These are phyloP conservation scores for Saraca asoca DNA, from an alignment of 331 rosid genomes.

Conservation along the genomic window DNA sequence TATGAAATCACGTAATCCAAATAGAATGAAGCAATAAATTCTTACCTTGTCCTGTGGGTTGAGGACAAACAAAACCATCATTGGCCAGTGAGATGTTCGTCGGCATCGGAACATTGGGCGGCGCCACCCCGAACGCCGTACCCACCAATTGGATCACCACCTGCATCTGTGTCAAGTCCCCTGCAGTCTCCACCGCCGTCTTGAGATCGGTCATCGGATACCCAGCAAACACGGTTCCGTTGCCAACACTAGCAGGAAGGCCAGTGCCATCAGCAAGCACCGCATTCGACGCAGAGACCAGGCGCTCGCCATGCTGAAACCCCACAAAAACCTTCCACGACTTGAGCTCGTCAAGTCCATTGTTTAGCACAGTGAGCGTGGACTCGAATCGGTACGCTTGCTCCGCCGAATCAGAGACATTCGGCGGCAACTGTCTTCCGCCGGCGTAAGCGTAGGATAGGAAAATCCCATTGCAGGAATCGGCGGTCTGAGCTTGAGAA, in stretches of 20 bases:
- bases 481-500: constrained; percentile 45
- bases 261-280: constrained; percentile 60
- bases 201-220: constrained; percentile 80
- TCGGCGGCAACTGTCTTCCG: constrained; percentile 58
- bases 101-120: constrained; percentile 75
- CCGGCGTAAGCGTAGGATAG: constrained; percentile 56
- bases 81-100: constrained; percentile 63
- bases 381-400: constrained; percentile 88
- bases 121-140: constrained; percentile 72
- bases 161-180: constrained; percentile 82
- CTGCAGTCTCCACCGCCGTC: constrained; percentile 90
- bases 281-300: constrained; percentile 75
- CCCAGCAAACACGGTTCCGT: constrained; percentile 81
- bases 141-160: constrained; percentile 67
- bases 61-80: constrained; percentile 68
- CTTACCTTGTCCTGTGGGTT: constrained; percentile 53
- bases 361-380: constrained; percentile 66
- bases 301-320: constrained; percentile 66
- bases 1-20: not conserved
- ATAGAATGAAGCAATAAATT: not conserved
- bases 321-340: constrained; percentile 85
- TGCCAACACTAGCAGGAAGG: constrained; percentile 65
- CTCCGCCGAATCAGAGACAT: constrained; percentile 36
- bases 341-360: constrained; percentile 75
- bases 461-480: constrained; percentile 66